Evolutionary conservation across 139 green algal species (phyloP).

Genomic region (Axilococcus clingmanii): DNA sequence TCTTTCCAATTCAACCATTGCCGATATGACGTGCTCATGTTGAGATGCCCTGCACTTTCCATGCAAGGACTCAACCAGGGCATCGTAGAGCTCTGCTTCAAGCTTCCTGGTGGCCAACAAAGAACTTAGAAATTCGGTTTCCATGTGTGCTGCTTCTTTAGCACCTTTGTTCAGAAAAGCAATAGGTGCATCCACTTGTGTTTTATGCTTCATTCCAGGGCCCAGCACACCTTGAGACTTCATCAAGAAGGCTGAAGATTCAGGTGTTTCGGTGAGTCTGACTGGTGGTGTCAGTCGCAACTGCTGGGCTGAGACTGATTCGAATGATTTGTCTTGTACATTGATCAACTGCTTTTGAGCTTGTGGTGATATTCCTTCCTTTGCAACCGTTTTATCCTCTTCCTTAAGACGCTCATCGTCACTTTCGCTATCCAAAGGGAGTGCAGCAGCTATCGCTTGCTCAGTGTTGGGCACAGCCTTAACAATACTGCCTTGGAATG

Average conservation of each 20-base stretch:
- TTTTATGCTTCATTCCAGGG: too few species aligned
- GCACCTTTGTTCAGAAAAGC: too few species aligned
- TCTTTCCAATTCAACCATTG: too few species aligned
- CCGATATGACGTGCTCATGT: too few species aligned
- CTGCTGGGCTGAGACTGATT: background rate
- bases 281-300: too few species aligned
- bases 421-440: constrained; percentile 9
- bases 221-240: background rate
- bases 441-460: background rate
- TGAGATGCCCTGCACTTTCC: too few species aligned
- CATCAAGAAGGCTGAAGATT: background rate
- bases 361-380: background rate
- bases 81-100: constrained; percentile 19
- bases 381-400: too few species aligned
- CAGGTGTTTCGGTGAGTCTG: too few species aligned
- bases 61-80: constrained; percentile 5
- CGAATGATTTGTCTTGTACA: background rate
- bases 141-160: too few species aligned
- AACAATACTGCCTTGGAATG: constrained; percentile 2
- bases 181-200: background rate
- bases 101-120: constrained; percentile 20
- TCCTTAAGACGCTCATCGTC: background rate
- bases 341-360: background rate
- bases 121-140: too few species aligned
- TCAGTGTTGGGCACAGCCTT: background rate